These are phyloP conservation scores for Phialophora tarda DNA, from an alignment of 2,329 filamentous ascomycete species.

Conservation along the genomic window DNA sequence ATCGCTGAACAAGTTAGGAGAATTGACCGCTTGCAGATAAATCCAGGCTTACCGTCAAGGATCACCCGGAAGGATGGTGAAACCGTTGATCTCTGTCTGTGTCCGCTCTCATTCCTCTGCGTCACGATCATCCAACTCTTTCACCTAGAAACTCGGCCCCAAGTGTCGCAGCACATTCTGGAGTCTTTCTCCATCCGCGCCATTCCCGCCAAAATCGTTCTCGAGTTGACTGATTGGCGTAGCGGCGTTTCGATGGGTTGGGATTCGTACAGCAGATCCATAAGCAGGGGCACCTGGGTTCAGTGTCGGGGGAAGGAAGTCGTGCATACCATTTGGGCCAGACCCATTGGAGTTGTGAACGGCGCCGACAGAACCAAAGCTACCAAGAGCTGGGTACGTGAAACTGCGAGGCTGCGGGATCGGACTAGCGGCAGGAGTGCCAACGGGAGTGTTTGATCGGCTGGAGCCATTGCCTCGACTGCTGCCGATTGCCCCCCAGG, in stretches of 20 bases:
- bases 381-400: constrained; percentile 7
- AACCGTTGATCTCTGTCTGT: neutral
- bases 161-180: constrained; percentile 25
- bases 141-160: constrained; percentile 20
- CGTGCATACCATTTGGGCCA: neutral
- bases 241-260: neutral
- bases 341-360: neutral
- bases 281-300: constrained; percentile 14
- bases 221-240: neutral
- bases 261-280: neutral
- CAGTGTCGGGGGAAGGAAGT: neutral
- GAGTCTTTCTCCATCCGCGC: constrained; percentile 20
- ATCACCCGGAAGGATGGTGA: neutral
- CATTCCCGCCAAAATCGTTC: neutral
- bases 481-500: constrained; percentile 29
- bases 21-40: neutral
- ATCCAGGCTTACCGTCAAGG: neutral
- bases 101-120: neutral
- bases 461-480: constrained; percentile 21
- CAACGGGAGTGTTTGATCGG: neutral
- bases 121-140: neutral
- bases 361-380: neutral
- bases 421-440: constrained; percentile 7
- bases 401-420: constrained; percentile 12
- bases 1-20: neutral